phyloP scores from a whole-genome alignment of 2,329 filamentous ascomycete species.

The Nothophaeocryptopus gaeumannii region DNA sequence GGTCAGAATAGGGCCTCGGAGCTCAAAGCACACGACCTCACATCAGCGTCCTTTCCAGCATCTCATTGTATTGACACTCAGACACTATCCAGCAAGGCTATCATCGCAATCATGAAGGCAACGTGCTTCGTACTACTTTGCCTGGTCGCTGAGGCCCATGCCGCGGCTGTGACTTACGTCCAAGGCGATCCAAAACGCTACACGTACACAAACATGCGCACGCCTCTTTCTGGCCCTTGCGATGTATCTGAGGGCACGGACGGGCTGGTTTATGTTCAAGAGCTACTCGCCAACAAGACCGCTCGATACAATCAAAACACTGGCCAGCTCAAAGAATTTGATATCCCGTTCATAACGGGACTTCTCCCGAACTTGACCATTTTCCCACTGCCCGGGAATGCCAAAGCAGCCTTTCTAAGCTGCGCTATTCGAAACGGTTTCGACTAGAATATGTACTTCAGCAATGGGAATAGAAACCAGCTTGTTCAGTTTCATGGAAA shows the following conservation, averaged over 20 bases:
- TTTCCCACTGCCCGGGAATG: conserved; percentile 5
- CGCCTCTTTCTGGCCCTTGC: conserved; percentile 11
- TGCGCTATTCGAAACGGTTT: conserved; percentile 15
- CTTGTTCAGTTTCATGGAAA: conserved; percentile 10
- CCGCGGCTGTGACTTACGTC: neutral
- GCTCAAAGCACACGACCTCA: too few relatives aligned
- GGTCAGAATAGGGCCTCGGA: too few relatives aligned
- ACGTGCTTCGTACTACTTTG: neutral
- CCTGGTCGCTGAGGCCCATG: neutral
- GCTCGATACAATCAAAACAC: conserved; percentile 8
- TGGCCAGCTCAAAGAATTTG: conserved; percentile 10
- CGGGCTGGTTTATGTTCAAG: conserved; percentile 10
- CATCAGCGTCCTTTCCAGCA: too few relatives aligned
- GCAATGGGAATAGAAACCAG: conserved; percentile 13
- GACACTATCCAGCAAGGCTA: too few relatives aligned
- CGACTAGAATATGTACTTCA: conserved; percentile 14
- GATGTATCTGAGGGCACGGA: conserved; percentile 12
- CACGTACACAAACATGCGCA: conserved; percentile 9
- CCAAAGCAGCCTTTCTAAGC: conserved; percentile 8
- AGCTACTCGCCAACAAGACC: conserved; percentile 13
- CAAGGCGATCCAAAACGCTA: conserved; percentile 9
- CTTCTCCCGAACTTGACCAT: conserved; percentile 6
- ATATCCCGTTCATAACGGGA: conserved; percentile 15
- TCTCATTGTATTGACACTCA: too few relatives aligned
- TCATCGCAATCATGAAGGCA: neutral